These are phyloP conservation scores for Sclerotiophoma versabilis DNA, from an alignment of 2,329 filamentous ascomycete species.

Conservation along the genomic window DNA sequence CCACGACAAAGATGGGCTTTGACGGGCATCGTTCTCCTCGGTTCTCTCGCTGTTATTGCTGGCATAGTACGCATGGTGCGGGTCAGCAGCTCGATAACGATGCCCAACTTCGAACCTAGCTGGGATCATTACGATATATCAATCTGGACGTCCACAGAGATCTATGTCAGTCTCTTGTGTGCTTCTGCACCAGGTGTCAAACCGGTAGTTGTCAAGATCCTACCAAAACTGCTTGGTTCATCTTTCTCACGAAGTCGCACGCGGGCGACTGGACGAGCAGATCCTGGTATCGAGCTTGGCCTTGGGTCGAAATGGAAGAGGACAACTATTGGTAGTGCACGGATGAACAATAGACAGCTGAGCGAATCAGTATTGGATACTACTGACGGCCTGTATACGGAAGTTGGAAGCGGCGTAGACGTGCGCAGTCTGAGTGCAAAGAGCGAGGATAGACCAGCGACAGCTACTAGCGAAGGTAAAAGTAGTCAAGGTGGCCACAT, in stretches of 20 bases:
- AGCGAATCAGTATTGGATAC: conserved; percentile 12
- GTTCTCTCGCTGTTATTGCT: conserved; percentile 25
- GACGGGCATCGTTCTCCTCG: conserved; percentile 27
- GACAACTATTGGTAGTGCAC: conserved; percentile 15
- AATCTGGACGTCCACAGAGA: conserved; percentile 33
- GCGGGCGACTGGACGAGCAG: conserved; percentile 1
- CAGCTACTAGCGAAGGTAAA: not conserved
- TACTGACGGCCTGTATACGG: conserved; percentile 18
- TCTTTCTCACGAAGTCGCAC: conserved; percentile 16
- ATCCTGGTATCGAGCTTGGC: conserved; percentile 9
- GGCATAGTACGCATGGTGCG: conserved; percentile 29
- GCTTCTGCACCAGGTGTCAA: conserved; percentile 32
- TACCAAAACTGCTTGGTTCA: conserved; percentile 30
- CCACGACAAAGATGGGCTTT: conserved; percentile 25
- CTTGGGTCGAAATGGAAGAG: conserved; percentile 21
- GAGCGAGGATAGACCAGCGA: not conserved
- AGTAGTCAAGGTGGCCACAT: not conserved
- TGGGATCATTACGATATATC: conserved; percentile 35
- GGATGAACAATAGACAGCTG: conserved; percentile 5
- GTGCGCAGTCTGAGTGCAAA: conserved; percentile 1
- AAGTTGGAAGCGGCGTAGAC: conserved; percentile 20
- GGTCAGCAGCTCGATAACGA: conserved; percentile 18
- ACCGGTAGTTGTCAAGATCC: conserved; percentile 23
- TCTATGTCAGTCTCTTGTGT: conserved; percentile 31
- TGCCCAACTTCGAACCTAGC: conserved; percentile 24